Evolutionary conservation across 1,139 yeast species (phyloP), one percentile per base, ranked within the genome.

Genomic region (Candida frijolesensis): DNA sequence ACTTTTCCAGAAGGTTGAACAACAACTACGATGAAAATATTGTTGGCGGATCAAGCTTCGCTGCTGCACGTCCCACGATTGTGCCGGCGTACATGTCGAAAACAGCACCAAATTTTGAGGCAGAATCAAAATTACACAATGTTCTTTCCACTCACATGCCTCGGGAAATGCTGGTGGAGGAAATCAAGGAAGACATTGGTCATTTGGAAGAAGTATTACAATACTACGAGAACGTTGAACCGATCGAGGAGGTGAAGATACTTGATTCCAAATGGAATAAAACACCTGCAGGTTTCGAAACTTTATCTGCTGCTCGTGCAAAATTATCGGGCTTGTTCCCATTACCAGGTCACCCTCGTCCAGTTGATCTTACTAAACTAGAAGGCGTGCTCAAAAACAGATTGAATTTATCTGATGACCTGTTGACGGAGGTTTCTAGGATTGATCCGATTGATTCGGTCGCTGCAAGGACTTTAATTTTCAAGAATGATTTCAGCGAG

Each of bases 301-400:
- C 80, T 11, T 84, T 89, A 2, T 80, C 89, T 1, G 88, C 95
- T 0, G 90, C 85, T 57, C 76, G 88, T 57, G 96, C 96, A 4
- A 91, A 91, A 61, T 72, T 88, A 18, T 83, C 92, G 0, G 97
- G 97, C 0, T 67, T 88, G 3, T 91, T 89, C 59, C 90, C 94
- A 0, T 71, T 83, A 25, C 95, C 95, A 0, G 94, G 94, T 2
- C 78, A 80, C 47, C 83, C 87, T 0, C 74, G 79, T 56, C 82
- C 81, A 1, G 74, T 82, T 42, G 86, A 83, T 59, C 75, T 76
- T 42, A 77, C 83, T 4, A 79, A 79, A 54, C 61, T 83, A 33
- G 84, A 80, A 58, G 84, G 83, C 1, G 67, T 75, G 12, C 65
- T 72, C 30, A 71, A 70, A 48, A 72, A 70, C 45, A 64, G 72